Evolutionary conservation across 495 filamentous ascomycete genomes (phyloP).

Genomic region (Penicillium coprophilum): DNA sequence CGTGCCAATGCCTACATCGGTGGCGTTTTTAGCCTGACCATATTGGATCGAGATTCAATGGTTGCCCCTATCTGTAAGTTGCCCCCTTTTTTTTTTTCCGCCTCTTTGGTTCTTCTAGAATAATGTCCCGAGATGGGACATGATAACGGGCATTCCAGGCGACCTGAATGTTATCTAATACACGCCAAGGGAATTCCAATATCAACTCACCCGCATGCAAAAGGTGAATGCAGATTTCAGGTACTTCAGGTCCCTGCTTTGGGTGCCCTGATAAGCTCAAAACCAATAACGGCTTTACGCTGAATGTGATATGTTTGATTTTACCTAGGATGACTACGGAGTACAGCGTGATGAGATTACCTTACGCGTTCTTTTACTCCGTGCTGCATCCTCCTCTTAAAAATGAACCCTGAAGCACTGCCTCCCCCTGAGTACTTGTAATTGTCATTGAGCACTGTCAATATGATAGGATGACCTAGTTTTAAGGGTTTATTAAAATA

Average conservation of each 20-base stretch:
- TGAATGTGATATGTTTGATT: constrained; percentile 28
- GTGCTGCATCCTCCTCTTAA: too few relatives aligned
- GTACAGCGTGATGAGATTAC: constrained; percentile 9
- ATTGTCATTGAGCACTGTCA: constrained; percentile 13
- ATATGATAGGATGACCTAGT: constrained; percentile 6
- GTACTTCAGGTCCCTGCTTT: constrained; percentile 7
- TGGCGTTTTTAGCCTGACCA: constrained; percentile 28
- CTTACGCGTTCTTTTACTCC: constrained; percentile 7
- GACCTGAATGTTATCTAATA: constrained; percentile 11
- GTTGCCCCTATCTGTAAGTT: constrained; percentile 11
- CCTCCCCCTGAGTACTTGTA: constrained; percentile 8
- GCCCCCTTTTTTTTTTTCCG: not conserved
- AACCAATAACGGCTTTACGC: constrained; percentile 15
- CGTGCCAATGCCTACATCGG: constrained; percentile 28
- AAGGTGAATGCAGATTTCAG: not conserved
- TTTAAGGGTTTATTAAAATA: constrained; percentile 6
- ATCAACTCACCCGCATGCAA: constrained; percentile 19
- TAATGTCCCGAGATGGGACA: constrained; percentile 19
- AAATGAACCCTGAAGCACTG: not conserved
- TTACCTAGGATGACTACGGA: constrained; percentile 15
- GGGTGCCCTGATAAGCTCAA: constrained; percentile 22
- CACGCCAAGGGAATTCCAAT: constrained; percentile 9
- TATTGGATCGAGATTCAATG: constrained; percentile 15
- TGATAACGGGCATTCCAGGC: constrained; percentile 28
- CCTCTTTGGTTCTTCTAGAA: constrained; percentile 1